Evolutionary conservation across 768 basidiomycete species (phyloP), one percentile per base, ranked within the genome.

Genomic region (Mrakia frigida): DNA sequence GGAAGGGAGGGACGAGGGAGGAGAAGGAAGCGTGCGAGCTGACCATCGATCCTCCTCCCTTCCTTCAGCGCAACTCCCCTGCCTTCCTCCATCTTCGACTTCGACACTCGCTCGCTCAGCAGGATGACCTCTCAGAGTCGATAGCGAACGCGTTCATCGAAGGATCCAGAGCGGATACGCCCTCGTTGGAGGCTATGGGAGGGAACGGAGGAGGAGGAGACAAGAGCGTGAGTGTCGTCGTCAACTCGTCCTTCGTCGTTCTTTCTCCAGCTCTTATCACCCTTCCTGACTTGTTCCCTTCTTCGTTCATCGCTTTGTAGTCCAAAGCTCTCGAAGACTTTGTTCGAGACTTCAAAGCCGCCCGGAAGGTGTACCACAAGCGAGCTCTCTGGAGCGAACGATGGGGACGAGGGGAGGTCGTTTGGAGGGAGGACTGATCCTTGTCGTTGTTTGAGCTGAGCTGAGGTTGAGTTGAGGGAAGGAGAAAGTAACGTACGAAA

Each of bases 311-410:
- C n/a, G n/a, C 3, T 2, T 7, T 6, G 52, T 77, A 81, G 79
- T 79, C 73, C 74, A 80, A 79, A 79, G 91, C 92, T 46, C 87
- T 94, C 33, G 94, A 97, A 77, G 89, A 90, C 61, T 98, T 98
- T 79, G 88, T 97, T 72, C 89, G 86, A 80, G 89, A 93, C 80
- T 97, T 95, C 85, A 92, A 90, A 81, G 93, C 94, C 71, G 82
- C 89, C 56, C 85, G 96, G 79, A 95, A 93, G 84, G 86, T 87
- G n/a, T 98, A 94, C 83, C 95, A 98, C 83, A 97, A 96, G 84
- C 87, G 95, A 25, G 90, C 89, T 2, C 90, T 96, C 82, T 97
- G 93, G 92, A 88, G 89, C 25, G 92, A 94, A 81, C 86, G 90
- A 79, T 98, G 95, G 93, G 86, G 89, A 0, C 87, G 88, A 46